A percentile compares a stretch with the other conserved stretches of the same genome.
Evolutionary conservation across 345 rosid genomes (phyloP).

Genomic region (Salix exigua): DNA sequence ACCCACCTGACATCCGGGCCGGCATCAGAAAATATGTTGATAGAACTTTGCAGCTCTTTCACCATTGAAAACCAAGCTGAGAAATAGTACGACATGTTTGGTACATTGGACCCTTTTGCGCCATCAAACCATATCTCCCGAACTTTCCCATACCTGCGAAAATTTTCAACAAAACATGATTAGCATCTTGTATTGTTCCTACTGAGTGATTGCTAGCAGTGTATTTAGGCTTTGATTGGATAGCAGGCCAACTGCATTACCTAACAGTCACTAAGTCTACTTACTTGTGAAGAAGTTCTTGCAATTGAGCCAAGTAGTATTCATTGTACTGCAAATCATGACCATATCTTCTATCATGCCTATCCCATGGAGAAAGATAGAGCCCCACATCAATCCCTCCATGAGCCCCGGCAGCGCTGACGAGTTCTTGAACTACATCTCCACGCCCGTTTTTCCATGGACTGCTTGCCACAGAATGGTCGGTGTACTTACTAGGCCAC

Average conservation of each 20-base stretch:
- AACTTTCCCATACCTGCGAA: conserved; percentile 48
- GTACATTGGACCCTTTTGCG: conserved; percentile 53
- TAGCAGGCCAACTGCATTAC: too few species aligned
- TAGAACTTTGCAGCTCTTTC: conserved; percentile 61
- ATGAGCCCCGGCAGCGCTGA: conserved; percentile 34
- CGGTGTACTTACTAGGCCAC: conserved; percentile 68
- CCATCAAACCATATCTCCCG: conserved; percentile 84
- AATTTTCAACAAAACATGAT: not conserved
- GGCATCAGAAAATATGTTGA: conserved; percentile 71
- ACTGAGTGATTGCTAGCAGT: too few species aligned
- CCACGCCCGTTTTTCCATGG: conserved; percentile 59
- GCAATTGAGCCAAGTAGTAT: conserved; percentile 66
- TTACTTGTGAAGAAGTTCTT: conserved; percentile 55
- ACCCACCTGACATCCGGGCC: conserved; percentile 73
- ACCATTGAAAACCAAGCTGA: conserved; percentile 74
- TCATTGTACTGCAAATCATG: conserved; percentile 56
- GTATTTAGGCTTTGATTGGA: too few species aligned
- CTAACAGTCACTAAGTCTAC: not conserved
- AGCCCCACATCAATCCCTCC: conserved; percentile 52
- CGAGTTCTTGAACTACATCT: conserved; percentile 59
- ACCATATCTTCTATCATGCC: conserved; percentile 62
- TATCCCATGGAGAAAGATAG: conserved; percentile 76
- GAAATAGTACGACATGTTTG: conserved; percentile 63
- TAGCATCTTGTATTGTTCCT: not conserved
- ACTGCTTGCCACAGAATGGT: conserved; percentile 55